These are phyloP conservation scores for Leccinellum rugosiceps DNA, from an alignment of 768 basidiomycete genomes.

Conservation along the genomic window DNA sequence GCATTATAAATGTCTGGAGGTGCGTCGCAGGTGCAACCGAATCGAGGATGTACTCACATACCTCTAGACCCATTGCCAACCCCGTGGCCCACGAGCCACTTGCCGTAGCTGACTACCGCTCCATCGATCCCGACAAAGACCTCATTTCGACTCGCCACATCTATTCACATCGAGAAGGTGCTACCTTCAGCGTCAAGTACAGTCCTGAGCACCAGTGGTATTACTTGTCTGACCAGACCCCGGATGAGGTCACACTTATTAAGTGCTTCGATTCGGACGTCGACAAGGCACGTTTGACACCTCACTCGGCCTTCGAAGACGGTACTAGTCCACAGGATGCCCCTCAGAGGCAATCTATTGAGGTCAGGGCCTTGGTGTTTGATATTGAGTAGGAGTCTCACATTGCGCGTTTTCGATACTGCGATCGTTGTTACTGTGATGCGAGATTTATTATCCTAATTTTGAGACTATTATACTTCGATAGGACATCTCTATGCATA, in stretches of 20 bases:
- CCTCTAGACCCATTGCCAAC: neutral
- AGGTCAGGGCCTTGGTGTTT: neutral
- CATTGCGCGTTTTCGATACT: no score
- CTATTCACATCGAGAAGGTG: neutral
- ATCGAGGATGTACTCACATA: neutral
- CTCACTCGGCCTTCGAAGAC: neutral
- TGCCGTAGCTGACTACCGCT: neutral
- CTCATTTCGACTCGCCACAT: neutral
- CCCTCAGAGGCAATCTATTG: neutral
- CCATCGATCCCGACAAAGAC: neutral
- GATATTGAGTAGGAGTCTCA: neutral
- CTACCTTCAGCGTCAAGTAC: neutral
- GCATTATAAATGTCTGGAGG: conserved; percentile 49
- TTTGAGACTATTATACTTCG: no score
- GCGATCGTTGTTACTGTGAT: no score
- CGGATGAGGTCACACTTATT: neutral
- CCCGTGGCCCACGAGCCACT: neutral
- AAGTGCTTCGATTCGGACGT: neutral
- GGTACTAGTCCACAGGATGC: neutral
- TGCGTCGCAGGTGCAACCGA: neutral
- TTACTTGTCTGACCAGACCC: neutral
- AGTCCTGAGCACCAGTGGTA: neutral
- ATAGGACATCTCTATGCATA: no score
- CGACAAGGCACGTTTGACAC: neutral
- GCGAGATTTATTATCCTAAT: no score